These are phyloP conservation scores for Trichomonascaceae sp. DNA, from an alignment of 1,139 yeast species.

Conservation along the genomic window DNA sequence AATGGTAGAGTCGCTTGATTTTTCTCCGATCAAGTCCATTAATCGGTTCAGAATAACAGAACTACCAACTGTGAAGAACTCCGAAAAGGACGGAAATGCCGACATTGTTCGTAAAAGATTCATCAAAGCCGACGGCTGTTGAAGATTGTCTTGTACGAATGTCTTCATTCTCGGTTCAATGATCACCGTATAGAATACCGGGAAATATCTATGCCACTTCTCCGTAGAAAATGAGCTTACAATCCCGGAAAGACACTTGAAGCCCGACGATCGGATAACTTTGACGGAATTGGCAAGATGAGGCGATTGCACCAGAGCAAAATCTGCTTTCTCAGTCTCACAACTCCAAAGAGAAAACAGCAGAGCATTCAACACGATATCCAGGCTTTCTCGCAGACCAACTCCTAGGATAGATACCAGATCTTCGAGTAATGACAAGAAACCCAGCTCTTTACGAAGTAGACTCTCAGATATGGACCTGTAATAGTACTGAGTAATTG, in stretches of 20 bases:
- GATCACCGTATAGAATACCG: conserved; percentile 46
- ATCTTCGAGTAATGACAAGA: conserved; percentile 60
- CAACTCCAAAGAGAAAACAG: conserved; percentile 41
- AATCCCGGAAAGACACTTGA: conserved; percentile 30
- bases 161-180: conserved; percentile 60
- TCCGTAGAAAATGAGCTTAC: conserved; percentile 16
- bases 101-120: conserved; percentile 64
- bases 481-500: conserved; percentile 10
- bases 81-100: conserved; percentile 41
- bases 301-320: not conserved
- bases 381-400: conserved; percentile 46
- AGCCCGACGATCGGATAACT: conserved; percentile 29
- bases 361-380: conserved; percentile 53
- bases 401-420: conserved; percentile 59
- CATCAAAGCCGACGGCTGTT: conserved; percentile 75
- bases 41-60: conserved; percentile 51
- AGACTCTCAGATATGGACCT: conserved; percentile 26
- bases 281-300: conserved; percentile 21
- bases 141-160: conserved; percentile 72
- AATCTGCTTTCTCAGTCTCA: conserved; percentile 22
- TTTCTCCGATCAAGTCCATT: conserved; percentile 47
- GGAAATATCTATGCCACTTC: conserved; percentile 52
- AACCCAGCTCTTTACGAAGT: conserved; percentile 62
- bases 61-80: conserved; percentile 44
- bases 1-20: conserved; percentile 65